A percentile compares a stretch with the other conserved stretches of the same genome.
These are phyloP conservation scores for Sugiyamaella floridensis DNA, from an alignment of 805 yeast genomes.

Conservation along the genomic window DNA sequence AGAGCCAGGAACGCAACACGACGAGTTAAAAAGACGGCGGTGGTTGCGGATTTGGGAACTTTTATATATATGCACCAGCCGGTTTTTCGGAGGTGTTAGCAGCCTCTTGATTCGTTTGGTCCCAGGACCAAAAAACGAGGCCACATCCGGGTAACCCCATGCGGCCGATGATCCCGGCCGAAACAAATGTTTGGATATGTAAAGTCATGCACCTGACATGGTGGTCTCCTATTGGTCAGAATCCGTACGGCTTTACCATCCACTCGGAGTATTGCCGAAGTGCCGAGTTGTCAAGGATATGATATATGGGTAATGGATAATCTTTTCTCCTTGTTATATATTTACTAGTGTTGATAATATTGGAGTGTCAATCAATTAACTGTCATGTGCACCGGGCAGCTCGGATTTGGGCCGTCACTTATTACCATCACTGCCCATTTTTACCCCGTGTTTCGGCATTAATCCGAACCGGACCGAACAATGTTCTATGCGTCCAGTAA, in stretches of 20 bases:
- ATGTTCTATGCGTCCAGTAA: neutral
- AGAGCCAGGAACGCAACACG: neutral
- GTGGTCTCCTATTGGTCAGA: neutral
- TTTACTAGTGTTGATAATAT: no score
- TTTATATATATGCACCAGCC: neutral
- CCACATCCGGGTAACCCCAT: neutral
- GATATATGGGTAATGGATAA: no score
- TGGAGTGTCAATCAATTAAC: no score
- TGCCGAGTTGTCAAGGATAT: no score
- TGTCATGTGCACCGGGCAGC: no score
- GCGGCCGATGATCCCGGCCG: neutral
- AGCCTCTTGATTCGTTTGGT: neutral
- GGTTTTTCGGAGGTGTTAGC: neutral
- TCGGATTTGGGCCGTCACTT: no score
- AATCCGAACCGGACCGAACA: neutral
- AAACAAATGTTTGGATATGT: neutral
- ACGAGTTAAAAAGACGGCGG: neutral
- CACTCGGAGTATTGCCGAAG: no score
- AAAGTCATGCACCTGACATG: neutral
- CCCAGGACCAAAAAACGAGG: neutral
- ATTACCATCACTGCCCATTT: no score
- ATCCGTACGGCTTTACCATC: no score
- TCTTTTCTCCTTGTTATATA: no score
- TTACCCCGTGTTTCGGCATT: no score
- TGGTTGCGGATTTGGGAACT: neutral